Conservation (phyloP, 176 grass and related monocot genomes). For the Rhynchospora pubera region DNA sequence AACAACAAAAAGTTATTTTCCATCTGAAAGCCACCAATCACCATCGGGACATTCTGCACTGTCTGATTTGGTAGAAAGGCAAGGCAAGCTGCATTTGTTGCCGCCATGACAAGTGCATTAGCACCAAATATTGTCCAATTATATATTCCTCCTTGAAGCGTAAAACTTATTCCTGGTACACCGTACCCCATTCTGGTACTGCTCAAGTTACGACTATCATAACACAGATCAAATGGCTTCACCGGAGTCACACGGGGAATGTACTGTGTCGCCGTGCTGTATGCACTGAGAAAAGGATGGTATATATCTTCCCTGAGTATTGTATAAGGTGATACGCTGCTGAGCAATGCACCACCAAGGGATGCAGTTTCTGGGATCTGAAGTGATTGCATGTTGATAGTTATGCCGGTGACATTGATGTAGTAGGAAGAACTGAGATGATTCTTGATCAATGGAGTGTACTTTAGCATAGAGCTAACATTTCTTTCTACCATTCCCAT, state of each 20-base stretch:
- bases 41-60: conserved; percentile 11
- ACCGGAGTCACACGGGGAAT: not conserved
- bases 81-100: conserved; percentile 29
- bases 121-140: conserved; percentile 42
- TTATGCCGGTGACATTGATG: conserved; percentile 28
- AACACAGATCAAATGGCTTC: conserved; percentile 45
- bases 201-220: conserved; percentile 24
- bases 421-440: conserved; percentile 20
- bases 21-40: conserved; percentile 59
- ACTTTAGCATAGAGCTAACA: not conserved
- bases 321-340: conserved; percentile 31
- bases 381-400: conserved; percentile 17
- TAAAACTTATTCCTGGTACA: conserved; percentile 34
- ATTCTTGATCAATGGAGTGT: conserved; percentile 15
- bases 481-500: not conserved
- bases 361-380: not conserved
- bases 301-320: conserved; percentile 35
- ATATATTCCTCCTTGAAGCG: conserved; percentile 27
- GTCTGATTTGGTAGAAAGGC: conserved; percentile 25
- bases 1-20: conserved; percentile 56
- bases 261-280: conserved; percentile 5
- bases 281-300: conserved; percentile 24
- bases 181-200: conserved; percentile 33
- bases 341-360: not conserved
- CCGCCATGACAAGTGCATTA: conserved; percentile 43